Evolutionary conservation across 2,329 filamentous ascomycete genomes (phyloP), one percentile per base, ranked within the genome.

Genomic region (Sphaceloma murrayae): DNA sequence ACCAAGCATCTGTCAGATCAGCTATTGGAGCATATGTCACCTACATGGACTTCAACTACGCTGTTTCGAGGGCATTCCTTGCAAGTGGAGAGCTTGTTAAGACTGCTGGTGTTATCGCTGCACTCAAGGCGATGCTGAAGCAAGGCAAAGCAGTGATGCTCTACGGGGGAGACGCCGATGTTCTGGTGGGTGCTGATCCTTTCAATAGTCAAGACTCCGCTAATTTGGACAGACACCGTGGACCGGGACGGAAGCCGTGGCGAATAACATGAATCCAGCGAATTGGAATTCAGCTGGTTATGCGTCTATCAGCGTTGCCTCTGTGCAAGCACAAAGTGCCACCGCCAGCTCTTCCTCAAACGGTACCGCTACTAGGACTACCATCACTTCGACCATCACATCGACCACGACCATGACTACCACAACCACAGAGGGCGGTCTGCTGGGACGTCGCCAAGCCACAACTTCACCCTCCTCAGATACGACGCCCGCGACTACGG

Each of bases 1-100:
- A 80, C 58, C 66, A 64, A 2, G 61, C 68, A 0, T 54, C 62
- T 8, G 67, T 78, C 1, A 73, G 74, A 50, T 53, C 61, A 10
- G 75, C 75, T 0, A 70, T 81, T 46, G 77, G 77, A 6, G 76
- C 73, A 0, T 74, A 62, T 52, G 67, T 69, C 46, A 82, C 80
- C 56, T 82, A 72, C 61, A 72, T 70, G 2, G 57, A 58, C 3
- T 60, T 57, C 6, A 68, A 65, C 48, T 66, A 57, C 47, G 61
- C 66, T 0, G 69, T 74, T 2, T 54, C 55, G 26, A 50, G 47
- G 3, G 67, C 68, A 1, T 75, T 75, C 52, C 56, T 53, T 1
- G 60, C 52, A 8, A 73, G 70, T 0, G 70, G 70, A 7, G 72
- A 74, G 47, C 68, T 71, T 47, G 67, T 63, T 39, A 61, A 69